Evolutionary conservation across 2,329 filamentous ascomycete genomes (phyloP), one percentile per base, ranked within the genome.

Genomic region (Phialophora expanda): DNA sequence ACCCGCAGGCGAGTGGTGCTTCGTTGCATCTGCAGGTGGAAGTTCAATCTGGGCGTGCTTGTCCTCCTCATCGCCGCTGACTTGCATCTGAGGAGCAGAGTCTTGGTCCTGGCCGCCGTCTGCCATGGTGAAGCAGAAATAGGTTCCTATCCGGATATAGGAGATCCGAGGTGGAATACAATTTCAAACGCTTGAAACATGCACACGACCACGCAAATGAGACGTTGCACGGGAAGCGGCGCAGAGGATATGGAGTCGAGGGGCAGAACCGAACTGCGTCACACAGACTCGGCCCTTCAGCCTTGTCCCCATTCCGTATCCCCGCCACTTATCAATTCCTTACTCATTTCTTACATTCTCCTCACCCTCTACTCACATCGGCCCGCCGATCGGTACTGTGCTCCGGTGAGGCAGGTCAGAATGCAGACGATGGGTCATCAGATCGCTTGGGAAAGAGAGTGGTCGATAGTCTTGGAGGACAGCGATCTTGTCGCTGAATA

Each of bases 41-140:
- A 64, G 44, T 56, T 66, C 51, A 53, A 69, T 67, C 17, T 69
- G 61, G 22, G 62, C 54, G 44, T 69, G 65, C 32, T 54, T 50
- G n/a, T 62, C 56, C n/a, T 41, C 60, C 4, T 66, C 54, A 12
- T 26, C 34, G 30, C 58, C 30, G 26, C 59, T 30, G 17, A 58
- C 50, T 12, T 61, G 55, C 9, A 28, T 17, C 22, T 62, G 53
- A 54, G 56, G 66, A 44, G 63, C 12, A 32, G 50, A 26, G 5
- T n/a, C 11, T 30, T 66, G 59, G 55, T 57, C 56, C 54, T 65
- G 53, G 51, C 44, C 30, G 22, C 61, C 44, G 12, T 65, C 60
- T 20, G 62, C 38, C 65, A 67, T 67, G 57, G 60, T 55, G 53
- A n/a, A 22, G 50, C 30, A 22, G 24, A 50, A 3, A 32, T 30